phyloP scores from a whole-genome alignment of 129 eudicot species.

The Cynara cardunculus region DNA sequence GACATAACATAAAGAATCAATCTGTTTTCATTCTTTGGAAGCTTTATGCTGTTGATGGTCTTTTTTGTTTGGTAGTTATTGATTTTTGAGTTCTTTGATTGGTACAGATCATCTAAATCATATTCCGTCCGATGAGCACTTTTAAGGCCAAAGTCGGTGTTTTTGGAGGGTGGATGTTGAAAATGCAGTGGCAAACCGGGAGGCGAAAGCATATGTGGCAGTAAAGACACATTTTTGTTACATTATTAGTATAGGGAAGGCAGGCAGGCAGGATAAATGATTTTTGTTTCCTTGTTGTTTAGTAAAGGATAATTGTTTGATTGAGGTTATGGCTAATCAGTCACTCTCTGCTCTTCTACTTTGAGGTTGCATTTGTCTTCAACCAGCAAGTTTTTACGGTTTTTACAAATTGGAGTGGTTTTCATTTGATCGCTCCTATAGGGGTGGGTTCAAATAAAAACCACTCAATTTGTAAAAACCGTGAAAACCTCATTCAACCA shows the following conservation, averaged over 20 bases:
- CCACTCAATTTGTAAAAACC: too few species aligned
- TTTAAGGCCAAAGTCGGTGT: neutral
- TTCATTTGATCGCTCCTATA: too few species aligned
- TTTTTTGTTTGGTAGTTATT: neutral
- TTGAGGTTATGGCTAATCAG: neutral
- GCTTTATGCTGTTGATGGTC: neutral
- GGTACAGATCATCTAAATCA: conserved; percentile 19
- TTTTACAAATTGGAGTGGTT: too few species aligned
- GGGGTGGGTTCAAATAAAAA: too few species aligned
- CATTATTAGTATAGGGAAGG: neutral
- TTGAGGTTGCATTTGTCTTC: neutral
- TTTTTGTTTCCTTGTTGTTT: neutral
- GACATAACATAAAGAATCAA: too few species aligned
- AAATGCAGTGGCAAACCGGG: neutral
- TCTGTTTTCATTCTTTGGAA: too few species aligned
- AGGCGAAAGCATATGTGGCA: neutral
- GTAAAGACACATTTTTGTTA: conserved; percentile 17
- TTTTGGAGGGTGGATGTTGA: neutral
- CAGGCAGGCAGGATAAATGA: conserved; percentile 2
- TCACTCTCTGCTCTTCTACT: neutral
- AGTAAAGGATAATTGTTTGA: neutral
- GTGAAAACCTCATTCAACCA: too few species aligned
- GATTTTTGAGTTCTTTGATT: conserved; percentile 2
- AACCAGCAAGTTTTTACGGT: too few species aligned
- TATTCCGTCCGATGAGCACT: neutral